These are phyloP conservation scores for Rosa persica DNA, from an alignment of 306 rosid species.

Conservation along the genomic window DNA sequence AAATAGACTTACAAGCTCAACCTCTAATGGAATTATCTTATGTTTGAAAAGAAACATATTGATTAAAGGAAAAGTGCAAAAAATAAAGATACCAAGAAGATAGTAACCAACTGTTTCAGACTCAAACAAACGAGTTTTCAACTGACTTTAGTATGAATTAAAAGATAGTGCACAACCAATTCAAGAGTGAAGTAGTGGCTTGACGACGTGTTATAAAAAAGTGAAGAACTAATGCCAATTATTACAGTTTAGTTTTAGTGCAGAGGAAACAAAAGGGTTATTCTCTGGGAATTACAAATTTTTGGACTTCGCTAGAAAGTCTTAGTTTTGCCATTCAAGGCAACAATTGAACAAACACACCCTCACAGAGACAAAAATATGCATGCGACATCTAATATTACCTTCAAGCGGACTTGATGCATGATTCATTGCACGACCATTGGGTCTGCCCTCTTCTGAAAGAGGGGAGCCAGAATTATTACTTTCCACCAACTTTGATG, in stretches of 20 bases:
- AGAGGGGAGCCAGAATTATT: constrained; percentile 88
- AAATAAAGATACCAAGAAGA: background rate
- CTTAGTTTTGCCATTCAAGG: too few species aligned
- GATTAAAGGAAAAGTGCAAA: background rate
- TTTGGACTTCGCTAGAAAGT: too few species aligned
- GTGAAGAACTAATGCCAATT: background rate
- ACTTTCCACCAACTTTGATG: constrained; percentile 68
- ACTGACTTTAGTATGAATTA: background rate
- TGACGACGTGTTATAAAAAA: background rate
- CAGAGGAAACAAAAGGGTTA: background rate
- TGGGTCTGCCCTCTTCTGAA: constrained; percentile 83
- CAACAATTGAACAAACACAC: background rate
- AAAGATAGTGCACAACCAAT: background rate
- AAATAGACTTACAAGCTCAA: background rate
- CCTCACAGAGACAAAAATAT: background rate
- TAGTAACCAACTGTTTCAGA: background rate
- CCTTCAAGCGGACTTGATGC: constrained; percentile 88
- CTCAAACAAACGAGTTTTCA: background rate
- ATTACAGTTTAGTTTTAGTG: background rate
- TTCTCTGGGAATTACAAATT: background rate
- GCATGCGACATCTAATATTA: constrained; percentile 18
- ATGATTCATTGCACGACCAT: constrained; percentile 61
- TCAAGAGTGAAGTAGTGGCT: background rate
- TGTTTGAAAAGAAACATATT: background rate
- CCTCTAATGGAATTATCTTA: background rate